phyloP scores from a whole-genome alignment of 2,329 filamentous ascomycete genomes.

The Sporothrix brasiliensis region DNA sequence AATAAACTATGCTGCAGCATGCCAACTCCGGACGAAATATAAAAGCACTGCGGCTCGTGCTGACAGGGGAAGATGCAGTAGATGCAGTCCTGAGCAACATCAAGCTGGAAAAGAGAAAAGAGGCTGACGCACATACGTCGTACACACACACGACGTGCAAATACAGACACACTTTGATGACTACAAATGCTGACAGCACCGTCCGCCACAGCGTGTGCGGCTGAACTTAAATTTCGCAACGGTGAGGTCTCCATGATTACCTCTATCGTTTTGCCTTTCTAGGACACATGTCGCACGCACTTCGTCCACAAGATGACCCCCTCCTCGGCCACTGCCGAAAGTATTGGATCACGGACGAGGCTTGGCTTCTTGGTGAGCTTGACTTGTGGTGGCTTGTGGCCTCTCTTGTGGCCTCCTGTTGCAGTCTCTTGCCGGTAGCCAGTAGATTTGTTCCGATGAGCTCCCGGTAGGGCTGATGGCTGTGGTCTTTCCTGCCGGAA shows the following conservation, averaged over 20 bases:
- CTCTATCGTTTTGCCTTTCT: too few species aligned
- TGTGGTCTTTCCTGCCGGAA: not conserved
- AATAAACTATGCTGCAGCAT: too few species aligned
- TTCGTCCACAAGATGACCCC: not conserved
- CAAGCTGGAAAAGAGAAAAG: not conserved
- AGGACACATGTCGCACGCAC: too few species aligned
- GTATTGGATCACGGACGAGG: slow-evolving; percentile 8
- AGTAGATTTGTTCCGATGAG: not conserved
- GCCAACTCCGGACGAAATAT: not conserved
- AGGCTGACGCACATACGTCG: not conserved
- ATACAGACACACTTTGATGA: not conserved
- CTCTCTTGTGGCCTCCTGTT: not conserved
- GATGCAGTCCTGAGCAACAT: not conserved
- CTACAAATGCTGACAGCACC: slow-evolving; percentile 10
- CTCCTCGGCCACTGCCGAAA: slow-evolving; percentile 15
- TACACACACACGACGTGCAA: not conserved
- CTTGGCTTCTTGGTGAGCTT: slow-evolving; percentile 16
- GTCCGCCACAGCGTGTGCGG: not conserved
- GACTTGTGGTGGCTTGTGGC: slow-evolving; percentile 17
- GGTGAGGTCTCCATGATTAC: not conserved
- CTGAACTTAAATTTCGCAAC: not conserved
- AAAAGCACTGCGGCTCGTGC: not conserved
- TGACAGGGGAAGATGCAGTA: slow-evolving; percentile 13
- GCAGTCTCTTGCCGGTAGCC: not conserved
- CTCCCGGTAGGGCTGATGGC: slow-evolving; percentile 10